Base-by-base conservation (phyloP, 306 rosid species). In the Trifolium dubium region DNA sequence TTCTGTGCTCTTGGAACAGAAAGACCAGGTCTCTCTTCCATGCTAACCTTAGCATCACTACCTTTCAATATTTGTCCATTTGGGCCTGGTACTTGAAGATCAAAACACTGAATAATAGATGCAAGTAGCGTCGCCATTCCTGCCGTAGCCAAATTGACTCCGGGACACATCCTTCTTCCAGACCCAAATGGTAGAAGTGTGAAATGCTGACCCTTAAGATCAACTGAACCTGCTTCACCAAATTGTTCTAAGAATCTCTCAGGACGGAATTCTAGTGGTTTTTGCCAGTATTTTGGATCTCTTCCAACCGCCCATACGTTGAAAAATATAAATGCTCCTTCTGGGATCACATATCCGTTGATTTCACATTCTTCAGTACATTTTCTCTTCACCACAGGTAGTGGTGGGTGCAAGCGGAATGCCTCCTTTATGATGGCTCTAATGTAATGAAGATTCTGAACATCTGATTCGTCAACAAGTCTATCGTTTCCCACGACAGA, bases 141-240 rank as follows among this genome's bases (percentile, higher is more conserved):
- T 18, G 79, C 79, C 17, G 85, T 80, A 12, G 84, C 84, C 62
- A 89, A 75, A 5, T 75, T 79, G 2, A 83, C 17, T 0, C 88
- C 87, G 0, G 89, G 88, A 50, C 91, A 89, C 12, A 72, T 79
- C 60, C 94, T 83, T 59, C 89, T 89, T 3, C 91, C 94, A 0
- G 79, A 71, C 3, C 94, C 91, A 39, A 89, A 89, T 4, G 89
- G 88, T n/a, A 87, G 12, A 2, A 74, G 71, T 6, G 51, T 58
- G 35, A 80, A 87, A 49, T 83, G 75, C 0, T 83, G 86, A 0
- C 86, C 90, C 77, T 47, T 76, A 0, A 79, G 70, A 39, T 82
- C 85, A 40, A 77, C 2, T 18, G 19, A 0, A 40, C 15, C 31
- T 35, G 29, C 14, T 63, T 71, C 61, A 1, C 8, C 17, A 2